These are phyloP conservation scores for Trichoderma oligosporum DNA, from an alignment of 2,329 filamentous ascomycete species.

Conservation along the genomic window DNA sequence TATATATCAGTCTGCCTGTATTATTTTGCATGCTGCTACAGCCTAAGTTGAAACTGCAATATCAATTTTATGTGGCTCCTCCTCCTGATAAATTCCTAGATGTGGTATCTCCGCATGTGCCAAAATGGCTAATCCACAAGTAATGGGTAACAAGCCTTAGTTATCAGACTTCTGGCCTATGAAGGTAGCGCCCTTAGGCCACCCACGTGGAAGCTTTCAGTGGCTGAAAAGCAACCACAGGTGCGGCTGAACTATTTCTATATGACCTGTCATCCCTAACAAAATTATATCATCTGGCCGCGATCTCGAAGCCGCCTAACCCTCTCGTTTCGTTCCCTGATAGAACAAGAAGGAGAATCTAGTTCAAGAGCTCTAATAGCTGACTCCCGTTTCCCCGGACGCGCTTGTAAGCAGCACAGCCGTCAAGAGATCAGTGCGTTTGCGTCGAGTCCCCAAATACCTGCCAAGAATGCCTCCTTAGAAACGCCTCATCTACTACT, in stretches of 20 bases:
- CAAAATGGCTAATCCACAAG: not conserved
- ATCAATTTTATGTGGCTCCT: too few relatives aligned
- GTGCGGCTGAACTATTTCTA: constrained; percentile 2
- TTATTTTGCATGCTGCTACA: not conserved
- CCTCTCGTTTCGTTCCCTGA: not conserved
- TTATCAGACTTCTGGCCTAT: not conserved
- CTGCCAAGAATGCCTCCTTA: not conserved
- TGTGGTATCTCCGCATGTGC: not conserved
- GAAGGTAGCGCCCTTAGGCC: not conserved
- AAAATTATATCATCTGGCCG: not conserved
- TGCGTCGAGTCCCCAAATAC: not conserved
- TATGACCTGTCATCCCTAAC: not conserved
- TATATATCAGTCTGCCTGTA: not conserved
- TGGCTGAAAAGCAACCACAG: not conserved
- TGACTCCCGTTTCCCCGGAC: not conserved
- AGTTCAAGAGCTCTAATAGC: not conserved
- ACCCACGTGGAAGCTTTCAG: constrained; percentile 9
- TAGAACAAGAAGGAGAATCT: too few relatives aligned
- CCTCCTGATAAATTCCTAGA: not conserved
- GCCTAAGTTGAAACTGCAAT: too few relatives aligned
- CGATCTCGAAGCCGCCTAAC: not conserved
- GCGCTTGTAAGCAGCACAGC: not conserved
- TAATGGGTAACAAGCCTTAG: too few relatives aligned
- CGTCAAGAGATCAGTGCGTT: not conserved
- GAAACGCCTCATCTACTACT: not conserved